These are phyloP conservation scores for Ceratobasidium theobromae DNA, from an alignment of 1,284 basidiomycete genomes.

Conservation along the genomic window DNA sequence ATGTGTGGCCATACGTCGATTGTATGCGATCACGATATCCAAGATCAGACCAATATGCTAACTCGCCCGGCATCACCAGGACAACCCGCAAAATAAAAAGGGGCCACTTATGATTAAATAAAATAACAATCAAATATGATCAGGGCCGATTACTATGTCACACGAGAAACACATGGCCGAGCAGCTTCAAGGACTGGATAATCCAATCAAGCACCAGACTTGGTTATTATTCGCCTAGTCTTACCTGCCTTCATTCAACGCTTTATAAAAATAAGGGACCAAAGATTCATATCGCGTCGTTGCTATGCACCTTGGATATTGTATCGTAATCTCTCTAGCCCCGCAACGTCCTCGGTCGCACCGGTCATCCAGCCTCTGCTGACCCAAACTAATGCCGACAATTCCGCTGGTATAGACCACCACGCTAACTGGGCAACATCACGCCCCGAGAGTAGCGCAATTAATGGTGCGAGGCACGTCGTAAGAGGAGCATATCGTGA, in stretches of 20 bases:
- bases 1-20: not conserved
- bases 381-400: conserved; percentile 23
- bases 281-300: too few species aligned
- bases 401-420: conserved; percentile 16
- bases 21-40: conserved; percentile 15
- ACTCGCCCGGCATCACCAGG: conserved; percentile 13
- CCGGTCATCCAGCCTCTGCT: conserved; percentile 27
- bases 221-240: too few species aligned
- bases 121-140: too few species aligned
- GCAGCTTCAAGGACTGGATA: too few species aligned
- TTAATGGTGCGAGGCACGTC: conserved; percentile 6
- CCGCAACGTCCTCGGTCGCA: conserved; percentile 14
- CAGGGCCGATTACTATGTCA: too few species aligned
- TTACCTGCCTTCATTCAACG: too few species aligned
- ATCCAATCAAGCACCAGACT: too few species aligned
- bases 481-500: conserved; percentile 18
- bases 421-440: conserved; percentile 18
- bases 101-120: not conserved
- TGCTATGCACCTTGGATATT: conserved; percentile 16
- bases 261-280: too few species aligned
- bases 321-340: conserved; percentile 19
- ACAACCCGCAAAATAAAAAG: not conserved
- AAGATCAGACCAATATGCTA: not conserved
- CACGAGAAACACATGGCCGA: too few species aligned
- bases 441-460: conserved; percentile 8